Conservation (phyloP, 768 basidiomycete species). For the Pleurotus tuber-regium region DNA sequence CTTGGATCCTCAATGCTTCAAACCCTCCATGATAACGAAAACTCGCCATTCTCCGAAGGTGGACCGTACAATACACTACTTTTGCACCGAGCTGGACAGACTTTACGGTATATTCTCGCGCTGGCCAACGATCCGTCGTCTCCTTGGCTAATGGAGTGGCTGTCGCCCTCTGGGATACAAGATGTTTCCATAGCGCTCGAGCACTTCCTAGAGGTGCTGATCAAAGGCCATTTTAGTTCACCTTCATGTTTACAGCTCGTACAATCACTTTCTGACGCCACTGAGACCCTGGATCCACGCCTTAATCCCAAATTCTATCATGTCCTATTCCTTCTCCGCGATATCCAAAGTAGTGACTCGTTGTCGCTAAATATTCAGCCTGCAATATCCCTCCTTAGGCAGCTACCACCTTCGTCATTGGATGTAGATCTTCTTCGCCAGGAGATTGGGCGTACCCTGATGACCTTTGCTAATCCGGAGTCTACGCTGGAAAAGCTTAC, state of each 20-base stretch:
- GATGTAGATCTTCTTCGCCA: slow-evolving; percentile 25
- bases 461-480: slow-evolving; percentile 24
- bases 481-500: slow-evolving; percentile 25
- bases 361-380: background rate
- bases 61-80: slow-evolving; percentile 49
- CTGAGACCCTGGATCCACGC: slow-evolving; percentile 23
- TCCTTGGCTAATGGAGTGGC: slow-evolving; percentile 1
- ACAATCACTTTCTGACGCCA: slow-evolving; percentile 13
- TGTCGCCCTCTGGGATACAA: slow-evolving; percentile 19
- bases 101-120: slow-evolving; percentile 47
- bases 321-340: background rate
- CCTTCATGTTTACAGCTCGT: slow-evolving; percentile 41
- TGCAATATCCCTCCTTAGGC: background rate
- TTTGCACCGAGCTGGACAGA: slow-evolving; percentile 19
- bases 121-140: slow-evolving; percentile 38
- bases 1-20: slow-evolving; percentile 7
- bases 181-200: slow-evolving; percentile 43
- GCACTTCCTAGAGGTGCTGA: slow-evolving; percentile 40
- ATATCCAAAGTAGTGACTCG: slow-evolving; percentile 3
- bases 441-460: slow-evolving; percentile 34
- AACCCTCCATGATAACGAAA: background rate
- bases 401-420: slow-evolving; percentile 12
- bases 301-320: slow-evolving; percentile 14
- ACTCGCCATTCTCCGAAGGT: slow-evolving; percentile 30
- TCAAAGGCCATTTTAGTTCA: slow-evolving; percentile 48